A percentile compares a stretch with the other conserved stretches of the same genome.
These are phyloP conservation scores for Pseudocercospora pini-densiflorae DNA, from an alignment of 2,329 filamentous ascomycete species.

Conservation along the genomic window DNA sequence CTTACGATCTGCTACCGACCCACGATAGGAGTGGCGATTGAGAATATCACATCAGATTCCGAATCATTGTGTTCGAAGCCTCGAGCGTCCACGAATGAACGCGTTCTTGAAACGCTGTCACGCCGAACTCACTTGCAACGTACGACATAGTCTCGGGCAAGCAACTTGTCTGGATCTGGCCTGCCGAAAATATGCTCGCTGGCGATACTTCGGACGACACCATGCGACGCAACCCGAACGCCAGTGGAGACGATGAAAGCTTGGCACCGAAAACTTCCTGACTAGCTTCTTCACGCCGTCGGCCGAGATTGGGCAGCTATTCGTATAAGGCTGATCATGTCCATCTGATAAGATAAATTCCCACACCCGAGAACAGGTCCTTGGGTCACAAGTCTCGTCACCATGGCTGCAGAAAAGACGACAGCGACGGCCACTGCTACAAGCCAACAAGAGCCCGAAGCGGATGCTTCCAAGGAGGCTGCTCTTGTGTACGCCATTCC, in stretches of 20 bases:
- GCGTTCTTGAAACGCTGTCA: neutral
- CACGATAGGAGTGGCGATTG: neutral
- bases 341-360: neutral
- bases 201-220: slow-evolving; percentile 8
- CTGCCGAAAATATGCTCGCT: neutral
- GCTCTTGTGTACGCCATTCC: neutral
- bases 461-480: neutral
- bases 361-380: no score
- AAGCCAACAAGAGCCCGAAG: neutral
- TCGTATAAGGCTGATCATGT: neutral
- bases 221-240: slow-evolving; percentile 5
- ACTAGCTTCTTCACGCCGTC: neutral
- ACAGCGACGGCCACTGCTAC: neutral
- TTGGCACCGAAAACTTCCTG: slow-evolving; percentile 1
- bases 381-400: neutral
- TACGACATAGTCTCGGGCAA: neutral
- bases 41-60: neutral
- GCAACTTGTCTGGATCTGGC: neutral
- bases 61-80: neutral
- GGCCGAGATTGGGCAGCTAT: neutral
- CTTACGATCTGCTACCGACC: neutral
- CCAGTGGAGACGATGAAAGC: neutral
- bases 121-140: neutral
- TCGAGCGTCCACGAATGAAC: neutral
- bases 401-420: neutral